Conservation (phyloP, 345 rosid species). For the Gossypium bickii region DNA sequence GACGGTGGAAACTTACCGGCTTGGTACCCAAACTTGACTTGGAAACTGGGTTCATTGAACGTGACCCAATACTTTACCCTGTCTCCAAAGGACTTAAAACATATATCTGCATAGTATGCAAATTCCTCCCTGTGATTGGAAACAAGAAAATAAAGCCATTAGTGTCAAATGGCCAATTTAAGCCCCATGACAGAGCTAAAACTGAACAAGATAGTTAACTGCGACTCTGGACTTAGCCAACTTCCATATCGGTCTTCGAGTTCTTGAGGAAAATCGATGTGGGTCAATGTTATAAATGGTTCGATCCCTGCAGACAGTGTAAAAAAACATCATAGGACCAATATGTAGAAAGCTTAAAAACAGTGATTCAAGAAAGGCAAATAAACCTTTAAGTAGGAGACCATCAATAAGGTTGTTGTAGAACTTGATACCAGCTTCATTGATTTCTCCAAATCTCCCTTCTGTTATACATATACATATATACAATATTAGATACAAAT, state of each 20-base stretch:
- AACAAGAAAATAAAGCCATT: not conserved
- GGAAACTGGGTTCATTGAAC: conserved; percentile 50
- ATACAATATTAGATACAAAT: not conserved
- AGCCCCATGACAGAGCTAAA: not conserved
- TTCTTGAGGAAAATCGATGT: conserved; percentile 68
- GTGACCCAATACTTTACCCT: conserved; percentile 61
- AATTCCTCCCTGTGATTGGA: conserved; percentile 47
- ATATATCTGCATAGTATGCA: conserved; percentile 42
- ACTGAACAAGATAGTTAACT: conserved; percentile 29
- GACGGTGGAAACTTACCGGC: conserved; percentile 38
- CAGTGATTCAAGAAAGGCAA: conserved; percentile 34
- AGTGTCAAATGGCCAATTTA: not conserved
- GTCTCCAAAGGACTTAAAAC: conserved; percentile 59
- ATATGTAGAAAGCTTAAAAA: conserved; percentile 51
- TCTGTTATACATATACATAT: conserved; percentile 20
- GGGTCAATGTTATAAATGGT: conserved; percentile 66
- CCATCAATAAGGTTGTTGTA: conserved; percentile 54
- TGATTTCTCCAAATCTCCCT: conserved; percentile 60
- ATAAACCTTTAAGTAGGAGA: conserved; percentile 44
- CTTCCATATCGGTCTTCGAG: conserved; percentile 59
- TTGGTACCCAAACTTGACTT: conserved; percentile 25
- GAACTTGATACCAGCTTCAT: conserved; percentile 47
- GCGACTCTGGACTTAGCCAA: conserved; percentile 63
- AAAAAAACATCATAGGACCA: not conserved
- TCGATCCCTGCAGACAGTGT: conserved; percentile 38